These are phyloP conservation scores for Sporothrix luriei DNA, from an alignment of 2,329 filamentous ascomycete species.

Conservation along the genomic window DNA sequence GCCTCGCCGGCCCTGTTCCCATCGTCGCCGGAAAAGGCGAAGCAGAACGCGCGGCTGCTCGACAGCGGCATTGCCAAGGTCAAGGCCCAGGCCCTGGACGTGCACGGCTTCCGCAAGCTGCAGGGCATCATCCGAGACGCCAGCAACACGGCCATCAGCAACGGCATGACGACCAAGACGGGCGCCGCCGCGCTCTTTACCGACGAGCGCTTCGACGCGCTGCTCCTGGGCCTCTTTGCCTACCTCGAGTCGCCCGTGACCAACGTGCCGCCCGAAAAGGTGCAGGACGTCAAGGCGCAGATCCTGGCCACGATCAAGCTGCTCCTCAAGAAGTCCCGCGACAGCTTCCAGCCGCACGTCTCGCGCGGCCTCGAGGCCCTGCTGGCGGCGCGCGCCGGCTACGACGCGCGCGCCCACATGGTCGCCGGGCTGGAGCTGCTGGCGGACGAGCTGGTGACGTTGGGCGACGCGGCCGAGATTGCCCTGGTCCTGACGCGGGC, in stretches of 20 bases:
- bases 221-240: constrained; percentile 68
- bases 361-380: constrained; percentile 68
- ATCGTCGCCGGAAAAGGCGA: constrained; percentile 55
- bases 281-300: constrained; percentile 72
- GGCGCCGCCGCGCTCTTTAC: constrained; percentile 55
- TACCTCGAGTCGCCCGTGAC: constrained; percentile 67
- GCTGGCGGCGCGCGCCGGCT: constrained; percentile 64
- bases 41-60: constrained; percentile 64
- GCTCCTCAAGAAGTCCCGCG: constrained; percentile 67
- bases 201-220: constrained; percentile 68
- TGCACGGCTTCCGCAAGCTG: constrained; percentile 77
- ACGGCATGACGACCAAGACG: constrained; percentile 24
- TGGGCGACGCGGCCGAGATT: constrained; percentile 66
- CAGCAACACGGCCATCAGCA: constrained; percentile 24
- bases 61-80: constrained; percentile 76
- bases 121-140: constrained; percentile 70
- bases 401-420: constrained; percentile 71
- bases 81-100: constrained; percentile 70
- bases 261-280: constrained; percentile 63
- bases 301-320: constrained; percentile 73
- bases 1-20: not conserved
- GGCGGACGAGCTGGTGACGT: constrained; percentile 68
- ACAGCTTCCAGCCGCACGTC: constrained; percentile 68
- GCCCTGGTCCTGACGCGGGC: constrained; percentile 56
- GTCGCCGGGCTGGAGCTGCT: constrained; percentile 73